These are phyloP conservation scores for Closterium sp. DNA, from an alignment of 139 green algal genomes.

Conservation along the genomic window DNA sequence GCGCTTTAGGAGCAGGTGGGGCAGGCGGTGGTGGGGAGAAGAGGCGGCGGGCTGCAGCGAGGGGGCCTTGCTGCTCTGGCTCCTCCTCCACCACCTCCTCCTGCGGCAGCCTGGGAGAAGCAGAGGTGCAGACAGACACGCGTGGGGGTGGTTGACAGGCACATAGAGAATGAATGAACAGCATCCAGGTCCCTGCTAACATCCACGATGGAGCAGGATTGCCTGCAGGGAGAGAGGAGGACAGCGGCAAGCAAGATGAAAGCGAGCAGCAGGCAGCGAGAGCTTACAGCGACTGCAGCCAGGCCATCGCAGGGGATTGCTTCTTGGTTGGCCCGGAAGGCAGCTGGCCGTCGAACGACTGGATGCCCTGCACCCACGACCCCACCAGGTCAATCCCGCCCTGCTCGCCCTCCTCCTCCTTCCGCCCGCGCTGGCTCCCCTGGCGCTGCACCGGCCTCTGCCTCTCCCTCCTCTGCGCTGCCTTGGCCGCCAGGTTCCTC, in stretches of 20 bases:
- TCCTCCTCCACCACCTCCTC: background rate
- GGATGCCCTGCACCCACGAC: background rate
- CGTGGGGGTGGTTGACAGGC: no score
- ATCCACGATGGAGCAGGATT: no score
- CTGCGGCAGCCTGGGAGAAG: background rate
- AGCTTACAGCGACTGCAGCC: background rate
- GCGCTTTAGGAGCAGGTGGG: background rate
- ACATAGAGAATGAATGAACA: no score
- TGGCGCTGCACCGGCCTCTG: no score
- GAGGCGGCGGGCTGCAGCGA: background rate
- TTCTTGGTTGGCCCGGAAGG: background rate
- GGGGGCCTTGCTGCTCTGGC: background rate
- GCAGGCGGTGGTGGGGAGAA: background rate
- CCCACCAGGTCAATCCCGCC: background rate
- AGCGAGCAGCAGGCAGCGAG: background rate
- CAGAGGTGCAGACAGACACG: background rate
- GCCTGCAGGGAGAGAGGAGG: background rate
- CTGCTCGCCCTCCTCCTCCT: background rate
- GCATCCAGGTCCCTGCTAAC: no score
- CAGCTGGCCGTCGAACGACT: background rate
- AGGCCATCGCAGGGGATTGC: background rate
- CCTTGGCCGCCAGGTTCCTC: background rate
- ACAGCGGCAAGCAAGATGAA: background rate
- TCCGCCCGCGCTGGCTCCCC: background rate
- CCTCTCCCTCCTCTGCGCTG: background rate